phyloP scores from a whole-genome alignment of 371 early-diverging fungal species.

The Astathelohania contejeani region DNA sequence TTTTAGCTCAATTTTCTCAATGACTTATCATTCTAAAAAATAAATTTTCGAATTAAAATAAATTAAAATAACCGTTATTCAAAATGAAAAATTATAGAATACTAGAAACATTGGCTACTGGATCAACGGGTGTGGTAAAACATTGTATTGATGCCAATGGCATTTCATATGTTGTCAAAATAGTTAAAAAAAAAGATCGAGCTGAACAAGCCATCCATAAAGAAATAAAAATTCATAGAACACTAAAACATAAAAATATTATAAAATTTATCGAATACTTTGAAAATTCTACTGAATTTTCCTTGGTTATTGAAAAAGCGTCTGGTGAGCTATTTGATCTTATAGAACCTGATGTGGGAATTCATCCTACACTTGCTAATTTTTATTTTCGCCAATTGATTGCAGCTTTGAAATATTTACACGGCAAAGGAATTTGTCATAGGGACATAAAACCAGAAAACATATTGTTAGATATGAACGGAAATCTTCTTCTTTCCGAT shows the following conservation, averaged over 20 bases:
- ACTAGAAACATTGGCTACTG: constrained; percentile 30
- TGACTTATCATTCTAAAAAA: too few species aligned
- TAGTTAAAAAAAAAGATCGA: constrained; percentile 24
- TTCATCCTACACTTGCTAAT: constrained; percentile 57
- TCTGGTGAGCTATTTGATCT: constrained; percentile 31
- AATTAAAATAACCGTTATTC: too few species aligned
- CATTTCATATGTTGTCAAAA: constrained; percentile 43
- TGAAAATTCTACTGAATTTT: constrained; percentile 15
- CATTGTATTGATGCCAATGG: constrained; percentile 19
- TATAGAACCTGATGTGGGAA: constrained; percentile 58
- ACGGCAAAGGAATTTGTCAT: constrained; percentile 54
- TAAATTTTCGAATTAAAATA: too few species aligned
- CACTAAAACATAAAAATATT: constrained; percentile 35
- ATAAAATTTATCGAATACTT: constrained; percentile 22
- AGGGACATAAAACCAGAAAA: constrained; percentile 58
- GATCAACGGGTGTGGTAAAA: constrained; percentile 35
- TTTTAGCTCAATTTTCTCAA: too few species aligned
- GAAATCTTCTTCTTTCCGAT: constrained; percentile 57
- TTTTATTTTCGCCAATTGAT: constrained; percentile 59
- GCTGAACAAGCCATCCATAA: constrained; percentile 14
- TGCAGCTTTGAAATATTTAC: constrained; percentile 52
- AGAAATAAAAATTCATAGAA: constrained; percentile 43
- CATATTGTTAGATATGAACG: constrained; percentile 54
- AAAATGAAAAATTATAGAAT: constrained; percentile 20
- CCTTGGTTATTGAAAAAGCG: constrained; percentile 40